Conservation (phyloP, 1,284 basidiomycete species). For the Malassezia sp. region DNA sequence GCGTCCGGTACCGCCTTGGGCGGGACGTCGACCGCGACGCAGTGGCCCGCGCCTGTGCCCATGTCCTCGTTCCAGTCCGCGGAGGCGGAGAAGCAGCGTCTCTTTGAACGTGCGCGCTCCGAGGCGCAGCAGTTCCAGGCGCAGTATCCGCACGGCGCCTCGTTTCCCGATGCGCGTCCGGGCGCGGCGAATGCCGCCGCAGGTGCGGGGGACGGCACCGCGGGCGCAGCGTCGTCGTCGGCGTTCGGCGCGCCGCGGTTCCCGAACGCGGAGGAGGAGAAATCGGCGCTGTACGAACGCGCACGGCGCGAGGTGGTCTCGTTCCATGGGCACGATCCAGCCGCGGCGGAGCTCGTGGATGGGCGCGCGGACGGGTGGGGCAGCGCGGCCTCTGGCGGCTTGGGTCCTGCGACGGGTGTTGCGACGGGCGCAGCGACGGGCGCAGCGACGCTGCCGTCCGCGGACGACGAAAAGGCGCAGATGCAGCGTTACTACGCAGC, state of each 20-base stretch:
- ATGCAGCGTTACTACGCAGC: neutral
- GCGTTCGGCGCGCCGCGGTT: neutral
- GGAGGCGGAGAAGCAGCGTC: constrained; percentile 34
- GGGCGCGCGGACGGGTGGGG: too few species aligned
- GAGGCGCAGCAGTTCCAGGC: constrained; percentile 37
- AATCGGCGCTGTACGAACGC: constrained; percentile 29
- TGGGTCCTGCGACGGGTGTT: neutral
- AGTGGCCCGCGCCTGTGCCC: neutral
- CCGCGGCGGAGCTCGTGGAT: neutral
- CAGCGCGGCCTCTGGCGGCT: too few species aligned
- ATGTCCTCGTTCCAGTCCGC: constrained; percentile 14
- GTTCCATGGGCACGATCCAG: constrained; percentile 1
- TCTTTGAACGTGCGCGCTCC: constrained; percentile 36
- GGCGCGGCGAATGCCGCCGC: neutral
- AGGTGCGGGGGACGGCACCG: neutral
- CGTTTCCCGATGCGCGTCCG: constrained; percentile 8
- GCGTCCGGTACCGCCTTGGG: too few species aligned
- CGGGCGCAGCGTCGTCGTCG: neutral
- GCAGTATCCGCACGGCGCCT: constrained; percentile 24
- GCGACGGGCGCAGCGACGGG: neutral
- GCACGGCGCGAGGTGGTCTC: constrained; percentile 30
- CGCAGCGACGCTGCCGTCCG: too few species aligned
- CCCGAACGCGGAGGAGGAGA: constrained; percentile 25
- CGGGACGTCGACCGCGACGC: too few species aligned
- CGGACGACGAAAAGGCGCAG: neutral